These are phyloP conservation scores for Candida ascalaphidarum DNA, from an alignment of 805 yeast genomes.

Conservation along the genomic window DNA sequence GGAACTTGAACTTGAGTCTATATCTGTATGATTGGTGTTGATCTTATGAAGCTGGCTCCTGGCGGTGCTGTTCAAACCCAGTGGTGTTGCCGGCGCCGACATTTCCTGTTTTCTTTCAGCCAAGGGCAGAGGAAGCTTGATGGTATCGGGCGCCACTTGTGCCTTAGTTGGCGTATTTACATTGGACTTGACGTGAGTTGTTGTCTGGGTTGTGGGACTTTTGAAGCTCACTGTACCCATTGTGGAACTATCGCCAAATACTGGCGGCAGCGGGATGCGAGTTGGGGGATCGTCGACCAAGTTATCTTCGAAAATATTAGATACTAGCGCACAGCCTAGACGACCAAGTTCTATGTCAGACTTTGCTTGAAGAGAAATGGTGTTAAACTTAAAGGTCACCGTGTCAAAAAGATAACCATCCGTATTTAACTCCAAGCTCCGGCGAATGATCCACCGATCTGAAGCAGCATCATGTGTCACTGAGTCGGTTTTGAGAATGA, in stretches of 20 bases:
- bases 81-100: too few species aligned
- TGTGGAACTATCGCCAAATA: constrained; percentile 10
- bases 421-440: constrained; percentile 40
- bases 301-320: constrained; percentile 15
- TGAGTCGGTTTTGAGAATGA: constrained; percentile 26
- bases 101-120: too few species aligned
- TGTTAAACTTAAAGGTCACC: constrained; percentile 38
- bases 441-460: constrained; percentile 30
- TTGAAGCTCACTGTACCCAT: too few species aligned
- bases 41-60: too few species aligned
- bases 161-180: too few species aligned
- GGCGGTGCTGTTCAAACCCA: too few species aligned
- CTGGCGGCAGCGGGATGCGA: constrained; percentile 11
- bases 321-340: constrained; percentile 25
- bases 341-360: constrained; percentile 6
- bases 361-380: constrained; percentile 20
- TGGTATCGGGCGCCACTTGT: too few species aligned
- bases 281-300: constrained; percentile 2
- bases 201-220: too few species aligned
- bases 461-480: constrained; percentile 12
- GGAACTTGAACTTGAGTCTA: too few species aligned
- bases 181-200: too few species aligned
- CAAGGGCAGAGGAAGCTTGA: too few species aligned
- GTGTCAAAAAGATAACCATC: constrained; percentile 55
- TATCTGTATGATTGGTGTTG: too few species aligned